phyloP scores from a whole-genome alignment of 495 filamentous ascomycete genomes.

The Xylaria cubensis region DNA sequence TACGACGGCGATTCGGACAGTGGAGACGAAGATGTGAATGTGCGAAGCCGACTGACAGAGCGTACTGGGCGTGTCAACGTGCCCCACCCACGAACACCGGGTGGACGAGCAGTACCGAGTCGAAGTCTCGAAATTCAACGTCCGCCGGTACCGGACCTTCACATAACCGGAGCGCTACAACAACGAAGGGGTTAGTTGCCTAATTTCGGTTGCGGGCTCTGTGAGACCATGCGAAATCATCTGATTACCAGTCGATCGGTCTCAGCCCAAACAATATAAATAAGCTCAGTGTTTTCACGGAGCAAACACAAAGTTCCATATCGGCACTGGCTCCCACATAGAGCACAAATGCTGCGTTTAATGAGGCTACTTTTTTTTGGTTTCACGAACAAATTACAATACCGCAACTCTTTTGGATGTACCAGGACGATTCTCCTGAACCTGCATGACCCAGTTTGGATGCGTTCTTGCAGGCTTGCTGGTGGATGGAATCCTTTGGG shows the following conservation, averaged over 20 bases:
- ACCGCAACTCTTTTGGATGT: not conserved
- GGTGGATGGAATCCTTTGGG: not conserved
- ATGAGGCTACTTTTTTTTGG: not conserved
- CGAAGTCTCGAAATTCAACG: conserved; percentile 56
- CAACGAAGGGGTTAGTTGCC: conserved; percentile 35
- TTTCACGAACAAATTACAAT: not conserved
- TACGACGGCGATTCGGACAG: conserved; percentile 48
- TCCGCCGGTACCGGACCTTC: conserved; percentile 45
- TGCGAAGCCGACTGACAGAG: conserved; percentile 47
- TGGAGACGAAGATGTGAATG: conserved; percentile 43
- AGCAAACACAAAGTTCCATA: not conserved
- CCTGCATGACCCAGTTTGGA: not conserved
- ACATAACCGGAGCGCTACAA: conserved; percentile 32
- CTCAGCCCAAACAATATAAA: not conserved
- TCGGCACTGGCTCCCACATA: not conserved
- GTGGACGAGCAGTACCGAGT: conserved; percentile 54
- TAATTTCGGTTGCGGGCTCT: conserved; percentile 25
- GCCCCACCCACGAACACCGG: conserved; percentile 61
- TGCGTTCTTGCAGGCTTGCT: not conserved
- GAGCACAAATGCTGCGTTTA: not conserved
- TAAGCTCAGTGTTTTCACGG: not conserved
- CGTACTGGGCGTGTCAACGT: conserved; percentile 59
- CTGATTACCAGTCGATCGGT: not conserved
- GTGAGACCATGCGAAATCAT: conserved; percentile 5
- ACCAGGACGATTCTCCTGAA: not conserved